Base-by-base conservation (phyloP, 352 stramenopile species). In the Plasmopara viticola region DNA sequence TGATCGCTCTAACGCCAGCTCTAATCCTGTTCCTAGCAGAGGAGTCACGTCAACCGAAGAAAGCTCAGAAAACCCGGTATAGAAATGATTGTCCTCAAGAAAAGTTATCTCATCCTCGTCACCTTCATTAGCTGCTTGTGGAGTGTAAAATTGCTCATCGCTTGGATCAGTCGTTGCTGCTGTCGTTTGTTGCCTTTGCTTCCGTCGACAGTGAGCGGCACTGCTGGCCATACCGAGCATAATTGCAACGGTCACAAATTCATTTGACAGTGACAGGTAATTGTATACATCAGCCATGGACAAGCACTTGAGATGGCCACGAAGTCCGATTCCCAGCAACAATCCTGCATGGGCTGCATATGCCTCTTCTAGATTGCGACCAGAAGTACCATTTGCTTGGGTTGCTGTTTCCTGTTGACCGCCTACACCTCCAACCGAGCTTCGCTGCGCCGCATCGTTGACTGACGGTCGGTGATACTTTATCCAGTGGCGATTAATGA, bases 241-340 rank as follows among this genome's bases (percentile, higher is more conserved):
- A 38, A 98, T 86, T 6, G 92, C 95, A 18, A 98, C 90, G 5
- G 94, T 98, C 12, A 97, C 97, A 44, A 95, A 96, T 40, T 98
- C 95, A 52, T 97, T 96, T 35, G 93, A 96, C 30, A 98, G 74
- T 10, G 92, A 98, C 15, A 99, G 62, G 68, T 99, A 99, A 49
- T 98, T 97, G 78, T 98, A 99, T n/a, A 99, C 90, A 68, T 99
- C 96, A 13, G 94, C 95, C 85, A 97, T 97, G 8, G 94, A 96
- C 15, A 99, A 72, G 44, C 86, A 87, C 48, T 89, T 90, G 9
- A 99, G 72, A 68, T 99, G 95, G 3, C 95, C 93, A 15, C 93
- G 84, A 15, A 96, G 65, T 5, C 96, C 97, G 25, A 99, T 86
- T 17, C 93, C 97, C 35, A 99, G 84, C 5, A 99, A 72, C 53